Percentiles rank a stretch among this genome's conserved stretches.
Evolutionary conservation across 2,329 filamentous ascomycete genomes (phyloP).

Genomic region (Endocalyx cinctus): DNA sequence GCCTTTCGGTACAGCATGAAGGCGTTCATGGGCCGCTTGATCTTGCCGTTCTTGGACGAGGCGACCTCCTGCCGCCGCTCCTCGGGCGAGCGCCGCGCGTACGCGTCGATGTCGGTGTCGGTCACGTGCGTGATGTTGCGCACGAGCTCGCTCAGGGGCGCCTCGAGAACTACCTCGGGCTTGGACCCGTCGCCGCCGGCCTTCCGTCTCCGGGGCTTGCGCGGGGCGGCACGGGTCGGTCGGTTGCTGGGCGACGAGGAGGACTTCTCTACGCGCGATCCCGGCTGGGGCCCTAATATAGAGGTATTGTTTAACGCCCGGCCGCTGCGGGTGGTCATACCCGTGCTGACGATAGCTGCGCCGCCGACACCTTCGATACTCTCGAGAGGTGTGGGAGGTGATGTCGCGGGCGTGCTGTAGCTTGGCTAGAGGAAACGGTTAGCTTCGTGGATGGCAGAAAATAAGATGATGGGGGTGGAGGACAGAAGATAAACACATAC

Average conservation of each 20-base stretch:
- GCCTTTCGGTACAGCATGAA: constrained; percentile 98
- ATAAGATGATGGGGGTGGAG: constrained; percentile 1
- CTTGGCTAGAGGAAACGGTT: constrained; percentile 1
- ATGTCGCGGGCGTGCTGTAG: constrained; percentile 43
- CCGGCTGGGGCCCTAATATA: no score
- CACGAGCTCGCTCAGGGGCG: constrained; percentile 68
- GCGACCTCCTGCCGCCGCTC: constrained; percentile 64
- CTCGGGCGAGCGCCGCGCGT: constrained; percentile 68
- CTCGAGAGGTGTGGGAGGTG: constrained; percentile 41
- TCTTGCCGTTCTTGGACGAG: constrained; percentile 64
- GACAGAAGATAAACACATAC: constrained; percentile 5
- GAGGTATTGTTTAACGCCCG: background rate
- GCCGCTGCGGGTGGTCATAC: background rate
- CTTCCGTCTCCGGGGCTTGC: constrained; percentile 37
- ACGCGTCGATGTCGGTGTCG: constrained; percentile 73
- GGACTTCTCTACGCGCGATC: constrained; percentile 29
- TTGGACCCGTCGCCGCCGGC: constrained; percentile 32
- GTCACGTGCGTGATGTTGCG: constrained; percentile 56
- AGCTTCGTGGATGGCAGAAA: background rate
- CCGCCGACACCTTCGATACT: no score
- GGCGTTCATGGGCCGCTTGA: constrained; percentile 92
- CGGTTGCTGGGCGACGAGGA: constrained; percentile 32
- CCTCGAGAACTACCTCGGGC: constrained; percentile 49
- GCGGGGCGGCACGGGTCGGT: constrained; percentile 37
- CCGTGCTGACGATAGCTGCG: background rate